Evolutionary conservation across 495 filamentous ascomycete genomes (phyloP).

Genomic region (Hypoxylon lenormandii): DNA sequence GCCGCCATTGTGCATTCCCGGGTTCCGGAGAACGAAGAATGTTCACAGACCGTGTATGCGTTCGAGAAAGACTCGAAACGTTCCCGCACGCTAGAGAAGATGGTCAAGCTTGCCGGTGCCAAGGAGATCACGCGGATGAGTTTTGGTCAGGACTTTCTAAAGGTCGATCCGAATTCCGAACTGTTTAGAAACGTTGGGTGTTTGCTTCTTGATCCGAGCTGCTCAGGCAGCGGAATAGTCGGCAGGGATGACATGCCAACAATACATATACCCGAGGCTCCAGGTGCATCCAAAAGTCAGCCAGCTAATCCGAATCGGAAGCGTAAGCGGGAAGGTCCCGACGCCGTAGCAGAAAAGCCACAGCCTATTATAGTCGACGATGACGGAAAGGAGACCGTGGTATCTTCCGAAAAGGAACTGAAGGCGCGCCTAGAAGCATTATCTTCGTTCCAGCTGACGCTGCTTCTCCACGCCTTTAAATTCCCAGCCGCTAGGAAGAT

Average conservation of each 20-base stretch:
- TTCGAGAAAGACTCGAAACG: conserved; percentile 77
- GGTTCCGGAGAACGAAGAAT: conserved; percentile 44
- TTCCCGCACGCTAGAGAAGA: conserved; percentile 78
- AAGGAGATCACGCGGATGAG: conserved; percentile 72
- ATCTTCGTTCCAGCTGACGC: conserved; percentile 78
- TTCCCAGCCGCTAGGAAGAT: conserved; percentile 83
- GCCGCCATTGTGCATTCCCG: conserved; percentile 72
- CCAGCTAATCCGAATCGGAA: conserved; percentile 49
- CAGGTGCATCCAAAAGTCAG: conserved; percentile 46
- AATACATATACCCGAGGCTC: conserved; percentile 66
- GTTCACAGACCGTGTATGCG: conserved; percentile 66
- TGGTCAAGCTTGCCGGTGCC: conserved; percentile 81
- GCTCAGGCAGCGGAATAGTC: conserved; percentile 93
- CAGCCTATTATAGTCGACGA: conserved; percentile 61
- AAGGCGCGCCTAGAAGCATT: conserved; percentile 74
- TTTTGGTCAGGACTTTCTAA: conserved; percentile 81
- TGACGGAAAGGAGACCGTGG: conserved; percentile 58
- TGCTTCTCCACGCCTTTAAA: conserved; percentile 82
- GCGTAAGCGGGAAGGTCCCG: conserved; percentile 53
- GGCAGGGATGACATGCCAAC: conserved; percentile 80
- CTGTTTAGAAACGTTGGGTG: conserved; percentile 72
- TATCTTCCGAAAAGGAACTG: conserved; percentile 59
- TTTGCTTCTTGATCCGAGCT: conserved; percentile 89
- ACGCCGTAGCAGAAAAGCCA: conserved; percentile 44
- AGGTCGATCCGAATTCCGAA: conserved; percentile 68